Percentiles rank a stretch among this genome's conserved stretches.
Evolutionary conservation across 208 protist species (phyloP).

Genomic region (Zelonia costaricensis): DNA sequence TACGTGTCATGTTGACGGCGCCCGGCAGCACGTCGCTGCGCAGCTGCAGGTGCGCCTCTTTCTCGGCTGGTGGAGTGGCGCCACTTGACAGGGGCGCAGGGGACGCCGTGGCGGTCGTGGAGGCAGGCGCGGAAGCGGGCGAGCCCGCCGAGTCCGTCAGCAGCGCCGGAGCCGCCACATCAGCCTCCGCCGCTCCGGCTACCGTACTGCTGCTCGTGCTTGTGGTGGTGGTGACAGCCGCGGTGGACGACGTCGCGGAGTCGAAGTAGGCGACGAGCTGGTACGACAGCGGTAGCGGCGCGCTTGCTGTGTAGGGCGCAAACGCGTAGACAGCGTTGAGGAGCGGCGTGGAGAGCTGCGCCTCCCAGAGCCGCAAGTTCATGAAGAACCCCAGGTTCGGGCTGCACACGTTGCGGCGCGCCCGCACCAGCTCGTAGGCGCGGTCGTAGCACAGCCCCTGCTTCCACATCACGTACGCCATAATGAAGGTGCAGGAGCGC

Average conservation of each 20-base stretch:
- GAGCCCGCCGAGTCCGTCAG: too few species aligned
- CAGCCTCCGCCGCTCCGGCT: slow-evolving; percentile 1
- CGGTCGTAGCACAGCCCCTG: slow-evolving; percentile 77
- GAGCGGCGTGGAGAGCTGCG: slow-evolving; percentile 47
- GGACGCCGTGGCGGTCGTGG: neutral
- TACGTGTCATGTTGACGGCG: slow-evolving; percentile 2
- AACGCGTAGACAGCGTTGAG: slow-evolving; percentile 64
- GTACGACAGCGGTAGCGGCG: slow-evolving; percentile 59
- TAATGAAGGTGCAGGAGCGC: slow-evolving; percentile 87
- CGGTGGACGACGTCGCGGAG: slow-evolving; percentile 9
- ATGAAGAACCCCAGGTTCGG: slow-evolving; percentile 93
- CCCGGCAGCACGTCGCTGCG: slow-evolving; percentile 23
- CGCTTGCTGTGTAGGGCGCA: slow-evolving; percentile 51
- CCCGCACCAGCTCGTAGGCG: slow-evolving; percentile 80
- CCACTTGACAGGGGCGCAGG: neutral
- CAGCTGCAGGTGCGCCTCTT: slow-evolving; percentile 17
- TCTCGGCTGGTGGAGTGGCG: neutral
- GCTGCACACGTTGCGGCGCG: slow-evolving; percentile 69
- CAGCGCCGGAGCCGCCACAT: neutral
- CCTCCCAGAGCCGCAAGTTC: slow-evolving; percentile 81
- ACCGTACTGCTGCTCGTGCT: too few species aligned
- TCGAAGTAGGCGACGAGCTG: slow-evolving; percentile 48
- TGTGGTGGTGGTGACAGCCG: neutral
- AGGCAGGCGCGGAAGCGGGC: neutral
- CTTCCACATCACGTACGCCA: slow-evolving; percentile 93